Base-by-base conservation (phyloP, 306 rosid species). In the Lathyrus aphaca region DNA sequence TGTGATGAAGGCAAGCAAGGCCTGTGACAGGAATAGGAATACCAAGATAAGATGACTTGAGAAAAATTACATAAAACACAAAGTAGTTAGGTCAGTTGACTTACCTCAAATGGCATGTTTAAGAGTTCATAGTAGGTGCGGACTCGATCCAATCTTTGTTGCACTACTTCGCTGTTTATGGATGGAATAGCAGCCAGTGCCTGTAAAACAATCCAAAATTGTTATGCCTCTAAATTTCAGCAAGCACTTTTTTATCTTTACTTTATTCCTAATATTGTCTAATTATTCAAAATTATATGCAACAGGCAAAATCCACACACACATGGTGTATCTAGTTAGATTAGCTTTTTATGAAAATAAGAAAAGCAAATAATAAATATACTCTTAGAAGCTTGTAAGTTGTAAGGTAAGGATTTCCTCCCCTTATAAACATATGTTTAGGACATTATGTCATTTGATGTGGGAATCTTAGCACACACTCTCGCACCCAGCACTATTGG, bases 71-170 rank as follows among this genome's bases (percentile, higher is more conserved):
- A 59, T 69, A 12, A 63, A 42, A 67, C 18, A 30, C 11, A 23
- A 53, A 44, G 38, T 13, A 3, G 18, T 53, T 6, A 66, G 72
- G 64, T 61, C 50, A 56, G 71, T 58, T 32, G 51, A 83, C 89
- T 91, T 85, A 77, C 99, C 96, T 95, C 99, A 74, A 85, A 87
- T 66, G 99, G 99, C 99, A 95, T 95, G 89, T 95, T 95, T 79
- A 95, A 66, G 64, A 95, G 88, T 79, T 95, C 99, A 65, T 81
- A 95, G 79, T 95, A 95, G 54, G 96, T 95, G 69, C 99, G 95
- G 64, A 95, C 99, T 76, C 68, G 95, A 78, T 95, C 97, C 77
- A 95, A 79, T 81, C 91, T 87, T 79, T 91, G 85, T 56, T 95
- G 99, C 46, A 95, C 95, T 17, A 88, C 76, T 60, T 95, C 97